These are phyloP conservation scores for Saccharomyces jurei DNA, from an alignment of 805 yeast species.

Conservation along the genomic window DNA sequence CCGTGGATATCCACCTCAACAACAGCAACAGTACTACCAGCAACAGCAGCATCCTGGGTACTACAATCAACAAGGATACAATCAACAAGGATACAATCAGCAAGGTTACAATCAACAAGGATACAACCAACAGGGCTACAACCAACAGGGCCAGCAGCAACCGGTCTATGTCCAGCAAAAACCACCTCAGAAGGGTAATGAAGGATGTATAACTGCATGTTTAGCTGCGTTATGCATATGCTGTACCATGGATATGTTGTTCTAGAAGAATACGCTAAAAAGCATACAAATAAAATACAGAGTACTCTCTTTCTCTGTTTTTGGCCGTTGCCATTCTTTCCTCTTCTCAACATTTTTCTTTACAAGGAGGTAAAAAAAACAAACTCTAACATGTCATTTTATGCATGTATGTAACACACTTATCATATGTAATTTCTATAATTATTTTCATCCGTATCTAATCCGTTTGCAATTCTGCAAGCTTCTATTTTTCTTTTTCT, in stretches of 20 bases:
- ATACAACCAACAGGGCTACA: conserved; percentile 26
- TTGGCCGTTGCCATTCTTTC: not conserved
- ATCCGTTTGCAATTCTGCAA: not conserved
- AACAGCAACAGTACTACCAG: conserved; percentile 15
- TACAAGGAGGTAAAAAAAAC: not conserved
- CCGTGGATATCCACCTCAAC: conserved; percentile 11
- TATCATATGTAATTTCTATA: not conserved
- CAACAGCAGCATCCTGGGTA: conserved; percentile 35
- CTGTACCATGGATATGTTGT: conserved; percentile 45
- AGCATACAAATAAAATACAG: not conserved
- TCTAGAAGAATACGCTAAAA: conserved; percentile 22
- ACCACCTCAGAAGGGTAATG: conserved; percentile 31
- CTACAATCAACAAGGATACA: conserved; percentile 32
- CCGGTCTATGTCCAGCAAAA: conserved; percentile 48
- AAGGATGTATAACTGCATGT: conserved; percentile 45
- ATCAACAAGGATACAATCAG: conserved; percentile 26
- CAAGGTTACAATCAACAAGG: conserved; percentile 37
- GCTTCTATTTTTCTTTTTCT: not conserved
- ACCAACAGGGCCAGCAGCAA: conserved; percentile 39
- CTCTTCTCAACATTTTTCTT: not conserved
- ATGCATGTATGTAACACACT: not conserved
- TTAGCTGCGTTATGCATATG: conserved; percentile 49
- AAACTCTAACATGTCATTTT: not conserved
- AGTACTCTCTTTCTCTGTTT: not conserved
- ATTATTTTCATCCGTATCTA: not conserved